phyloP scores from a whole-genome alignment of 257 asterid genomes.

The Plantago ovata region DNA sequence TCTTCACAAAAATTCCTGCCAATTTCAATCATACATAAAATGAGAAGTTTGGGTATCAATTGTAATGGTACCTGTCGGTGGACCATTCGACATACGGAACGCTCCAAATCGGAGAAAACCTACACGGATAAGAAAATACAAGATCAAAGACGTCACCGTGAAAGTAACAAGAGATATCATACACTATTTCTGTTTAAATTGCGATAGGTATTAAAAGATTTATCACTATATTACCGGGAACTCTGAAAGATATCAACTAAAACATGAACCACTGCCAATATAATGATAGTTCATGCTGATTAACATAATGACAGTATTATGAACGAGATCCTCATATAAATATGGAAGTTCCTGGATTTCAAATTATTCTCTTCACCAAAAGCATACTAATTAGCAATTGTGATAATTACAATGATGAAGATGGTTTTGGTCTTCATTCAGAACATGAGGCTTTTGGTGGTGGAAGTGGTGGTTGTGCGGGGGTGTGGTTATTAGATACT shows the following conservation, averaged over 20 bases:
- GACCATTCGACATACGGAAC: conserved; percentile 96
- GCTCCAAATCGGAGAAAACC: conserved; percentile 99
- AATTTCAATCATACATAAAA: conserved; percentile 5
- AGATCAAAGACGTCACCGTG: conserved; percentile 1
- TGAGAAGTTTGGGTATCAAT: conserved; percentile 14
- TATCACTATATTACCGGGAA: background rate
- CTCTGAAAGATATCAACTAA: conserved; percentile 9
- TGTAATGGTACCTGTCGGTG: conserved; percentile 77
- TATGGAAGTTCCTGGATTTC: too few species aligned
- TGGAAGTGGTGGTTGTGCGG: too few species aligned
- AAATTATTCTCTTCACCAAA: too few species aligned
- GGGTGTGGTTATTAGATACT: too few species aligned
- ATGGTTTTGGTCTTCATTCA: too few species aligned
- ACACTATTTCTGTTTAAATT: background rate
- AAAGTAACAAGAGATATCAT: background rate
- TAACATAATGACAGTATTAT: too few species aligned
- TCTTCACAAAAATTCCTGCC: conserved; percentile 5
- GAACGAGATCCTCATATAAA: too few species aligned
- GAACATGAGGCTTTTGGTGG: too few species aligned
- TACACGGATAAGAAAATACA: conserved; percentile 27
- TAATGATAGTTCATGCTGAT: too few species aligned
- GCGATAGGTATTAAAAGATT: background rate
- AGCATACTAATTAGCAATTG: too few species aligned
- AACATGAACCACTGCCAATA: background rate
- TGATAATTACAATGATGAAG: too few species aligned